Conservation (phyloP, 75 land plant genomes). For the Picea glauca region DNA sequence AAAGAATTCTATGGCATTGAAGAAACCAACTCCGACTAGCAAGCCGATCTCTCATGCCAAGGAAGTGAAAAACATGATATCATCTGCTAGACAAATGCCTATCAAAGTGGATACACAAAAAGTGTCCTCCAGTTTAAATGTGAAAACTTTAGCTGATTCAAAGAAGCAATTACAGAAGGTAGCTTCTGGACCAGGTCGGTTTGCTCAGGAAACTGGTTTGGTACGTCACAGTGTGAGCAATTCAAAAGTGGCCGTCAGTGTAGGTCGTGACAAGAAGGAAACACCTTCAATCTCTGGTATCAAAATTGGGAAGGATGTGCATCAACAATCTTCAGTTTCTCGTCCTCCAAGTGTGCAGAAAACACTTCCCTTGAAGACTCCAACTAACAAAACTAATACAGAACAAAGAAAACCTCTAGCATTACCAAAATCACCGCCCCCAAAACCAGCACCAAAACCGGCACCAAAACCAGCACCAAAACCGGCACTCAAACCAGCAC, state of each 20-base stretch:
- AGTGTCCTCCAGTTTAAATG: background rate
- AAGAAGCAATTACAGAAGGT: slow-evolving; percentile 1
- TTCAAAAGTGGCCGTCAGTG: background rate
- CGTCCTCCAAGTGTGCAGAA: slow-evolving; percentile 3
- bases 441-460: background rate
- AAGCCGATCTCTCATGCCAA: slow-evolving; percentile 11
- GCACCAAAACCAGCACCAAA: background rate
- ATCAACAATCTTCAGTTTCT: background rate
- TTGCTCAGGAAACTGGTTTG: background rate
- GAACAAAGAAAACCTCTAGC: slow-evolving; percentile 4
- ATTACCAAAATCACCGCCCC: background rate
- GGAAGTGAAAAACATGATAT: slow-evolving; percentile 15
- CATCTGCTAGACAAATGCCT: slow-evolving; percentile 13
- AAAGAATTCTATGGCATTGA: slow-evolving; percentile 21
- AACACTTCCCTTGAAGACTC: slow-evolving; percentile 1
- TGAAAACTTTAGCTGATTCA: background rate
- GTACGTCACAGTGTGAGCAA: background rate
- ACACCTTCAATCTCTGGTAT: background rate
- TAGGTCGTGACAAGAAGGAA: background rate
- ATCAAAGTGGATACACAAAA: slow-evolving; percentile 14
- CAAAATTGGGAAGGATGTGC: background rate
- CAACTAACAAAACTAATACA: background rate
- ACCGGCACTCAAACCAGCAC: background rate
- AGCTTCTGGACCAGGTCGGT: background rate
- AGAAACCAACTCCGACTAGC: slow-evolving; percentile 13